These are phyloP conservation scores for Lolium multiflorum DNA, from an alignment of 176 grass and related monocot species.

Conservation along the genomic window DNA sequence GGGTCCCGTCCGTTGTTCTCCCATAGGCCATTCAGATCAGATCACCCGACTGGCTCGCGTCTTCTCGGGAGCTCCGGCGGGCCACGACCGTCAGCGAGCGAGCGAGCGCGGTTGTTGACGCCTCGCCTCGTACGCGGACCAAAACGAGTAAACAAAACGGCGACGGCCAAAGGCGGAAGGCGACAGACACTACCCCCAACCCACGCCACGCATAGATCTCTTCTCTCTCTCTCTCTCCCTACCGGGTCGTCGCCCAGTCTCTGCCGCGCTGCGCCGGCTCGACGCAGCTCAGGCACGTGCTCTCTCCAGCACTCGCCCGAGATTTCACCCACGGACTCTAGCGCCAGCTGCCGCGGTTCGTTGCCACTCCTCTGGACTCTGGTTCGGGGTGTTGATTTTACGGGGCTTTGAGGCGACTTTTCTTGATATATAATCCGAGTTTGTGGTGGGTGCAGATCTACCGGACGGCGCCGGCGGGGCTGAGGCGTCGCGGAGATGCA, in stretches of 20 bases:
- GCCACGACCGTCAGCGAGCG: neutral
- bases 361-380: neutral
- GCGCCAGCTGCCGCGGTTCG: neutral
- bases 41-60: too few species aligned
- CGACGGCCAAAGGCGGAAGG: slow-evolving; percentile 26
- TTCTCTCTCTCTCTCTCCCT: neutral
- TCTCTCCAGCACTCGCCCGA: neutral
- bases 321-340: neutral
- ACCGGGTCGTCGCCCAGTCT: slow-evolving; percentile 49
- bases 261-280: slow-evolving; percentile 22
- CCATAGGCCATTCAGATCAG: too few species aligned
- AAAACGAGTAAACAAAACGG: slow-evolving; percentile 51
- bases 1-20: too few species aligned
- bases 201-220: slow-evolving; percentile 31
- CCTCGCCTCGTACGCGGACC: slow-evolving; percentile 33
- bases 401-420: neutral
- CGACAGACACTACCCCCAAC: neutral
- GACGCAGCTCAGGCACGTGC: neutral
- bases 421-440: neutral
- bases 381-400: slow-evolving; percentile 26
- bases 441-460: slow-evolving; percentile 48
- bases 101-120: neutral
- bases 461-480: neutral
- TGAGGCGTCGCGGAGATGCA: slow-evolving; percentile 50
- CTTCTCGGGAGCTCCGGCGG: neutral